Base-by-base conservation (phyloP, 306 rosid genomes). In the Calophaca sinica region DNA sequence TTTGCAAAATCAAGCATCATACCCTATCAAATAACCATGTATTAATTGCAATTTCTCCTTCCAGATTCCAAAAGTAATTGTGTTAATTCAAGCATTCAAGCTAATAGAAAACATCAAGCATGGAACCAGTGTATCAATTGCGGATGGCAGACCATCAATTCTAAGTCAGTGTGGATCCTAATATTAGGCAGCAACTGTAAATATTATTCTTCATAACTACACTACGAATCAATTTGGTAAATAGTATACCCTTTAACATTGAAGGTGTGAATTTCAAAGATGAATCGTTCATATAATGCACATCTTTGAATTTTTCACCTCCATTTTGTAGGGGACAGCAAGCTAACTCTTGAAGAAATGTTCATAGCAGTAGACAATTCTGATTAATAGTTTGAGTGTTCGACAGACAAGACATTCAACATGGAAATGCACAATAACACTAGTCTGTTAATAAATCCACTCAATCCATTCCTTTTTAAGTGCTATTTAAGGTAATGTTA, bases 1-100 rank as follows among this genome's bases (percentile, higher is more conserved):
- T 82, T 94, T 2, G 96, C 96, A 80, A 86, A 91, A 14, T 94
- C 89, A 10, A 91, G 60, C 90, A 88, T 84, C 91, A 48, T 88
- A 32, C 97, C 97, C 97, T 91, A 81, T 60, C 70, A 20, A 71
- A 79, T 74, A 74, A 60, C 28, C 70, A 74, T 0, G 51, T 62
- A 66, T 66, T 45, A 73, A 36, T 58, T 79, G n/a, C 70, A 61
- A 75, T 72, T 44, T 50, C 14, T 52, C 57, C 63, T 36, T 58
- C 41, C n/a, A 32, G 29, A 9, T 32, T 74, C 72, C 61, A 71
- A 71, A 36, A 33, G 12, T n/a, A 59, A 7, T 54, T 12, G 46
- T 32, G 32, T 46, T 42, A 42, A 49, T 51, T 65, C 62, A 54
- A 53, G 12, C 72, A 63, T 29, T 33, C 42, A 63, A 69, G 33